Percentiles rank a stretch among this genome's conserved stretches.
Evolutionary conservation across 2,329 filamentous ascomycete genomes (phyloP).

Genomic region (Claviceps purpurea): DNA sequence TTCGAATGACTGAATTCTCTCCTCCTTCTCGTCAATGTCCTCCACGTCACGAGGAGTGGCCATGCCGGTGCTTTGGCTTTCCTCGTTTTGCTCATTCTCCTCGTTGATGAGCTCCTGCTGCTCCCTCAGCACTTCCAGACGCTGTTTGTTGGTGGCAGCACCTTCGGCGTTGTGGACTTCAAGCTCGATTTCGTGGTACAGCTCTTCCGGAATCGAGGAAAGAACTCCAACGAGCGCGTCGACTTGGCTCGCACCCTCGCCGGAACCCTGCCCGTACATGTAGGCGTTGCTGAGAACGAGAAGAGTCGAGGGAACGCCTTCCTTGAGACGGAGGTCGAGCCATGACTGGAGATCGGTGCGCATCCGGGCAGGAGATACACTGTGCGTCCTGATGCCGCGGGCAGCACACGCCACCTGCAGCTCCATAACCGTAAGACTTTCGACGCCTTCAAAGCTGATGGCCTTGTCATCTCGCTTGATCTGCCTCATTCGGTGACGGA

Average conservation of each 20-base stretch:
- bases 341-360: constrained; percentile 85
- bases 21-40: constrained; percentile 90
- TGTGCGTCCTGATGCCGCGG: constrained; percentile 84
- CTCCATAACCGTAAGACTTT: constrained; percentile 83
- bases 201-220: constrained; percentile 88
- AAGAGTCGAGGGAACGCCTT: constrained; percentile 91
- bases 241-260: constrained; percentile 80
- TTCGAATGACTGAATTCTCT: constrained; percentile 42
- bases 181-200: constrained; percentile 98
- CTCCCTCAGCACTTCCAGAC: constrained; percentile 94
- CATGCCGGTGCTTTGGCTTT: constrained; percentile 61
- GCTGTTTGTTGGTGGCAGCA: constrained; percentile 96
- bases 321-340: constrained; percentile 84
- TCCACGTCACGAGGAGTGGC: constrained; percentile 73
- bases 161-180: constrained; percentile 96
- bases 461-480: constrained; percentile 97
- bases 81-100: constrained; percentile 82
- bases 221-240: constrained; percentile 86
- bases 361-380: constrained; percentile 76
- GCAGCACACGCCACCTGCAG: constrained; percentile 85
- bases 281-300: constrained; percentile 95
- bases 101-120: constrained; percentile 97
- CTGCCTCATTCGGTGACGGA: constrained; percentile 95
- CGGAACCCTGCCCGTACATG: constrained; percentile 84
- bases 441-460: constrained; percentile 87